Conservation (phyloP, 208 protist genomes). For the Trichomonas tenax region DNA sequence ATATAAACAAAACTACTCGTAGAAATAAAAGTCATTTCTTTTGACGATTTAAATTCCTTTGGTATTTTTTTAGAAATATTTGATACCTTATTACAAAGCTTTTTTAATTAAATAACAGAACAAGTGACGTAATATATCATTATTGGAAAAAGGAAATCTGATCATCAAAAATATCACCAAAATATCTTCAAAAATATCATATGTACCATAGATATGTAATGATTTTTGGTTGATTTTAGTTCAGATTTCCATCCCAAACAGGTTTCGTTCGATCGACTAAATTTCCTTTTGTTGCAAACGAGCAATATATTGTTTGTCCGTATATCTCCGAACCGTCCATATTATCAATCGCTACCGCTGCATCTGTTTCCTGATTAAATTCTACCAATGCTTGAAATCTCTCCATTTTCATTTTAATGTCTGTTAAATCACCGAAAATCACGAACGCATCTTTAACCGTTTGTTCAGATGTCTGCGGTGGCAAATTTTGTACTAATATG, state of each 20-base stretch:
- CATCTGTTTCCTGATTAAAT: not conserved
- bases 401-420: not conserved
- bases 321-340: not conserved
- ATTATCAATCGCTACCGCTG: not conserved
- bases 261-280: not conserved
- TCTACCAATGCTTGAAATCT: not conserved
- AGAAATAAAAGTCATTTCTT: too few relatives aligned
- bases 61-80: too few relatives aligned
- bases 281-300: not conserved
- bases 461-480: not conserved
- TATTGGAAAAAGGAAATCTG: too few relatives aligned
- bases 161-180: too few relatives aligned
- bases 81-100: too few relatives aligned
- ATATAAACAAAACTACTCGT: too few relatives aligned
- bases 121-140: too few relatives aligned
- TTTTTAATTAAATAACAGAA: too few relatives aligned
- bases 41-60: too few relatives aligned
- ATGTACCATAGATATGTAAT: too few relatives aligned
- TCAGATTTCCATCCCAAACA: not conserved
- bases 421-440: not conserved
- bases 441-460: not conserved
- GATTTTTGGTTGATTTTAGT: too few relatives aligned
- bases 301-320: not conserved
- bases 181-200: too few relatives aligned
- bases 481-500: not conserved